Evolutionary conservation across 768 basidiomycete genomes (phyloP), one percentile per base, ranked within the genome.

Genomic region (Hygrocybe coccinea): DNA sequence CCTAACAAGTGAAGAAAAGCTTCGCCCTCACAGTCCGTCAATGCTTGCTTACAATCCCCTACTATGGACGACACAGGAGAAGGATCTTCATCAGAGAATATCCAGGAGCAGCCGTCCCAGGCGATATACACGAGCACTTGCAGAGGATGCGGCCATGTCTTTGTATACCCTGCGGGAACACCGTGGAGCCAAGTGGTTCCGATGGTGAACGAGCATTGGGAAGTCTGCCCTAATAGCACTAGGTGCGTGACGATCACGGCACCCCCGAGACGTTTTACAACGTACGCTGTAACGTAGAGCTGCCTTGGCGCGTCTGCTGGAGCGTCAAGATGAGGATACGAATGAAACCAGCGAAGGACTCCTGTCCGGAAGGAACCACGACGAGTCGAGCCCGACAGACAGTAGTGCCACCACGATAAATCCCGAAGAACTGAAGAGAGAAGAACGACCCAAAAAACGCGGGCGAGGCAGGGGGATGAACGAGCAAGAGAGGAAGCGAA

Each of bases 401-500:
- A 3, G 8, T 8, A 29, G 29, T 29, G 29, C 29, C 29, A 29
- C 29, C 3, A 29, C n/a, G 29, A 34, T 21, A 34, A 50, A 14
- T 19, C 1, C n/a, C 2, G 12, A 15, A 24, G 41, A 17, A 15
- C 12, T 6, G 10, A 6, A 11, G 5, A 1, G 5, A n/a, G 21
- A 5, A 8, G 29, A 41, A 41, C 37, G 10, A 11, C 37, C 51
- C 19, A 24, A 25, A 6, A 24, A n/a, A 15, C 21, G 34, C 17
- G 57, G 43, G 45, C 48, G 50, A 44, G 61, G 52, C 41, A 55
- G 52, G 55, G 60, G 58, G 46, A 54, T 50, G 52, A 57, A 50
- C 43, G 56, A 56, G 46, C 19, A 47, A 41, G 52, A 49, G n/a
- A 55, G 61, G 17, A 43, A 35, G 33, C 47, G 21, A 44, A 46